Evolutionary conservation across 371 early-diverging fungal genomes (phyloP), one percentile per base, ranked within the genome.

Genomic region (Nosema muscidifuracis): DNA sequence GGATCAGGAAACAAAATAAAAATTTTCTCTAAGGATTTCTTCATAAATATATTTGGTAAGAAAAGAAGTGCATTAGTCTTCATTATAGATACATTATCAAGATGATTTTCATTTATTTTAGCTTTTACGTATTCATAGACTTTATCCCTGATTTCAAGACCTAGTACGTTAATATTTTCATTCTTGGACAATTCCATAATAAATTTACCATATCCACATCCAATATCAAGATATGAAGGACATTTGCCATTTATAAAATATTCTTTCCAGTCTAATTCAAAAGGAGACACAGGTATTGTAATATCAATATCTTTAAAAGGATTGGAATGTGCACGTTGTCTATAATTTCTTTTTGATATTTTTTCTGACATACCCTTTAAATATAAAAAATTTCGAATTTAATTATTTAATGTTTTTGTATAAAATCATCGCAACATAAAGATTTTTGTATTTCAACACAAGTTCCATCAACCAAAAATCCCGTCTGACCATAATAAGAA

Each of bases 31-130:
- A 99, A 85, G 87, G 91, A 79, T 6, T 87, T 91, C 84, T 92
- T 91, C 70, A 87, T 85, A 77, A 98, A 94, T 81, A 95, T 93
- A 86, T 97, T 95, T 66, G 94, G 93, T 78, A 94, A 81, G 80
- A 94, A 99, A 82, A 96, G 93, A 92, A 95, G 92, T 63, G 94
- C 94, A 83, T 99, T 99, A 87, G 93, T 93, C 43, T 95, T 87
- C 83, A 94, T 88, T 43, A 95, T 90, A 0, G 91, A 88, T 0
- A 92, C 87, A 80, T 98, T 99, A 74, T 92, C 89, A 81, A 69
- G 87, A 89, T 40, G 67, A 2, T 26, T 1, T 26, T 74, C 87
- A 13, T 50, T 60, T 26, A 51, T 58, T 16, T 30, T 70, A 16
- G 60, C 64, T 57, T 79, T 80, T 0, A 97, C 94, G 75, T 94